Percentiles rank a stretch among this genome's conserved stretches.
These are phyloP conservation scores for Coniosporium tulheliwenetii DNA, from an alignment of 2,329 filamentous ascomycete genomes.

Conservation along the genomic window DNA sequence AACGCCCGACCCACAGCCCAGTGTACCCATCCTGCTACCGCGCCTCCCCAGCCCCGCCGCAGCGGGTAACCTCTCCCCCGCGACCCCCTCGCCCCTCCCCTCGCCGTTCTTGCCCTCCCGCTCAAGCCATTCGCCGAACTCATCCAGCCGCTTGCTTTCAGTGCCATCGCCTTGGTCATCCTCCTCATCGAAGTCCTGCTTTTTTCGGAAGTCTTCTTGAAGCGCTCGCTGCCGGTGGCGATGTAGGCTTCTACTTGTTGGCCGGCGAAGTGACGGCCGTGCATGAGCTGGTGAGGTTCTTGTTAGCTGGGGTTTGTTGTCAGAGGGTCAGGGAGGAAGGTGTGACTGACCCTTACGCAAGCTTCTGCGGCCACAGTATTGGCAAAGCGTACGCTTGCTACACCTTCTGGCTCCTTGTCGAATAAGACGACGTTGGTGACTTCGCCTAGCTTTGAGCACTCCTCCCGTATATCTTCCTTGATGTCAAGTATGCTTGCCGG, in stretches of 20 bases:
- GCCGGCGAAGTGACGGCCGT: constrained; percentile 66
- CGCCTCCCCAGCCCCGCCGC: too few species aligned
- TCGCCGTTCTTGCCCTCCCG: constrained; percentile 6
- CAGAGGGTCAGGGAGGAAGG: constrained; percentile 2
- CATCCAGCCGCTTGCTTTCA: constrained; percentile 23
- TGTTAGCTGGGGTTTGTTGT: neutral
- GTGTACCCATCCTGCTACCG: too few species aligned
- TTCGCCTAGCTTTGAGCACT: constrained; percentile 70
- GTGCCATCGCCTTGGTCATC: constrained; percentile 29
- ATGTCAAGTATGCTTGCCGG: constrained; percentile 73
- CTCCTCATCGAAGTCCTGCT: constrained; percentile 27
- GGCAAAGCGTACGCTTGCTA: constrained; percentile 72
- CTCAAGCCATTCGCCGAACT: constrained; percentile 33
- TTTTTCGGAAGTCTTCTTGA: constrained; percentile 46
- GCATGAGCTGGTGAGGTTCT: constrained; percentile 33
- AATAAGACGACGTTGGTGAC: constrained; percentile 87
- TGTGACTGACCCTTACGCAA: constrained; percentile 40
- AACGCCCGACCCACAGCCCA: too few species aligned
- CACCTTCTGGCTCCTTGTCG: constrained; percentile 69
- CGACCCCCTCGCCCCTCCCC: too few species aligned
- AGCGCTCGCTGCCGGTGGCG: constrained; percentile 51
- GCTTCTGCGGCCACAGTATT: constrained; percentile 53
- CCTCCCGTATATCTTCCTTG: constrained; percentile 84
- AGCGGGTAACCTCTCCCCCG: too few species aligned
- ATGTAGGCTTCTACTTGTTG: constrained; percentile 56